Evolutionary conservation across 371 early-diverging fungal species (phyloP).

Genomic region (Mucor saturninus): DNA sequence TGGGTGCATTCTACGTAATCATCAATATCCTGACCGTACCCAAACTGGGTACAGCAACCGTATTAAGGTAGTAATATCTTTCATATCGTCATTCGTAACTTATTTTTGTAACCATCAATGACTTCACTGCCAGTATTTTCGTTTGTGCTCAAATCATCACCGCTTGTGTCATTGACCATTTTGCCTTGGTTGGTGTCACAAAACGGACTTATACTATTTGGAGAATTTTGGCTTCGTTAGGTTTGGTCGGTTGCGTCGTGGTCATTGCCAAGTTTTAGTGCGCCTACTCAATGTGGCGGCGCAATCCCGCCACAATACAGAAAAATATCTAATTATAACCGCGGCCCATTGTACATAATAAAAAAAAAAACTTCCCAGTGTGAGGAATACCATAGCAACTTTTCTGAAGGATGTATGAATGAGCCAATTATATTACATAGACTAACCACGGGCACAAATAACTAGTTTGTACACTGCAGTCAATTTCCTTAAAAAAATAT

Average conservation of each 20-base stretch:
- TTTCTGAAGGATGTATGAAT: too few species aligned
- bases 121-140: conserved; percentile 38
- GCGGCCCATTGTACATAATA: too few species aligned
- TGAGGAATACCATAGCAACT: too few species aligned
- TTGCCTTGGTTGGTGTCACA: conserved; percentile 45
- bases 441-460: too few species aligned
- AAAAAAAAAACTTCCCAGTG: too few species aligned
- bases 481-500: too few species aligned
- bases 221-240: conserved; percentile 57
- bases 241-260: conserved; percentile 53
- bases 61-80: conserved; percentile 22
- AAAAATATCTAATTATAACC: too few species aligned
- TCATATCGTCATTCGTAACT: too few species aligned
- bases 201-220: conserved; percentile 49
- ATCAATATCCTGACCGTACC: conserved; percentile 54
- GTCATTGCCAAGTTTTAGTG: conserved; percentile 38
- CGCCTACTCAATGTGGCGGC: not conserved
- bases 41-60: conserved; percentile 53
- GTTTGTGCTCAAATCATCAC: conserved; percentile 52
- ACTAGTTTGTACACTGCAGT: too few species aligned
- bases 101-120: too few species aligned
- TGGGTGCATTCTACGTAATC: conserved; percentile 58
- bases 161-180: conserved; percentile 58
- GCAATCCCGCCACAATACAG: too few species aligned
- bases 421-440: too few species aligned